Base-by-base conservation (phyloP, 331 rosid species). In the Arachis monticola region DNA sequence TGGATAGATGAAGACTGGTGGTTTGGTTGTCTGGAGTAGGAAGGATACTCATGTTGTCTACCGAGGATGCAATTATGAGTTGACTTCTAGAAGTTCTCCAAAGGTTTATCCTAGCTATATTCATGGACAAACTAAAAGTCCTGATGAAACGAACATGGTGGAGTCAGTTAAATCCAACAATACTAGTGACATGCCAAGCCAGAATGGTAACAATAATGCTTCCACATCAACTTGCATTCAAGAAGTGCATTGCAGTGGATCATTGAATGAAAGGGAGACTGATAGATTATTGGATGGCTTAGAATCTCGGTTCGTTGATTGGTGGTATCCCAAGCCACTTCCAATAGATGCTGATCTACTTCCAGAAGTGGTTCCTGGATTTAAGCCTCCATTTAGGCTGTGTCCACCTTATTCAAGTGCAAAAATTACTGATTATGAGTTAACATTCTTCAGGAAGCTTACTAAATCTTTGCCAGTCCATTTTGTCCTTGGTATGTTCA, bases 261-360 rank as follows among this genome's bases (percentile, higher is more conserved):
- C 98, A 44, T 77, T 93, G 72, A 90, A 83, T 67, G 97, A 87
- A 84, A 87, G 95, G 86, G 98, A 93, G 83, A 74, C 85, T 63
- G 93, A 93, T 53, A 87, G 97, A 77, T 77, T 90, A 76, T 79
- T 93, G 83, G 92, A 91, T 55, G 92, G 86, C 60, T 82, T 93
- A 65, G 98, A 97, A 67, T 93, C 98, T 82, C 95, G 97, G 58
- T 93, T 87, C 79, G 51, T 83, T 80, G 98, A 90, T 76, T 93
- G 98, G 98, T 93, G 98, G 98, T 85, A 83, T 92, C 86, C 74
- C 83, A 93, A 87, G 77, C 98, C 98, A 79, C 85, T 93, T 75
- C 98, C 98, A 0, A 89, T 93, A 22, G 98, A 93, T 85, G 98
- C 92, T 7, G 97, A 93, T 79, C 79, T 91, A 83, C 97, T 93